Percentiles rank a stretch among this genome's conserved stretches.
Conservation (phyloP, 208 protist species). For the Leishmania mexicana region DNA sequence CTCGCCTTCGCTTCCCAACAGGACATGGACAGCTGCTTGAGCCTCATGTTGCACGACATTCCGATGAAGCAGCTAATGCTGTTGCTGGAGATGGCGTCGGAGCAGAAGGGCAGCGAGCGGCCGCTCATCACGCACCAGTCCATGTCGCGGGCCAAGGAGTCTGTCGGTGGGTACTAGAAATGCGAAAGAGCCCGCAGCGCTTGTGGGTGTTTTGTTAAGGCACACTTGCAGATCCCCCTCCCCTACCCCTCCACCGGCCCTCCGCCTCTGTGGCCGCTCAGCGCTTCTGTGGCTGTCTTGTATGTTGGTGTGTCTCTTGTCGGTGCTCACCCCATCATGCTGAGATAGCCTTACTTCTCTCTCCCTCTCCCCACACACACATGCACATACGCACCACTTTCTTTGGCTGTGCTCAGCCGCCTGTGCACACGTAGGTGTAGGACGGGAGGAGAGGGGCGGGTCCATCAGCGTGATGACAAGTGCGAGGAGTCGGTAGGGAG, state of each 20-base stretch:
- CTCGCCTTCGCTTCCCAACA: slow-evolving; percentile 44
- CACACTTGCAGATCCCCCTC: neutral
- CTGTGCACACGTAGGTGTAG: neutral
- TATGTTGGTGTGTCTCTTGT: neutral
- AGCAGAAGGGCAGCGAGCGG: slow-evolving; percentile 32
- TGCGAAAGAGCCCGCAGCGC: neutral
- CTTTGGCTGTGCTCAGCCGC: neutral
- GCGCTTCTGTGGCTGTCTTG: neutral
- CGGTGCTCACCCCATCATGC: neutral
- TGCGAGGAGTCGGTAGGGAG: neutral
- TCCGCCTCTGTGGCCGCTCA: neutral
- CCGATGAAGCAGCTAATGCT: slow-evolving; percentile 87
- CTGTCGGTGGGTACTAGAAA: slow-evolving; percentile 40
- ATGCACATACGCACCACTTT: neutral
- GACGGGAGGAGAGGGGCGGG: neutral
- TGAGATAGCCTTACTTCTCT: neutral
- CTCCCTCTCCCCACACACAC: neutral
- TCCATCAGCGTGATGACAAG: neutral
- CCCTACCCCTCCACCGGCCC: neutral
- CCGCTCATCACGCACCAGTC: slow-evolving; percentile 42
- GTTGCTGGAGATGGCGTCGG: slow-evolving; percentile 80
- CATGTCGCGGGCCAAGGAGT: slow-evolving; percentile 61
- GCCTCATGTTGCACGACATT: slow-evolving; percentile 38
- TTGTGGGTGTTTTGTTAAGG: neutral
- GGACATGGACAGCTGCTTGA: slow-evolving; percentile 36